Base-by-base conservation (phyloP, 139 green algal species). In the Picochlorum sp. region DNA sequence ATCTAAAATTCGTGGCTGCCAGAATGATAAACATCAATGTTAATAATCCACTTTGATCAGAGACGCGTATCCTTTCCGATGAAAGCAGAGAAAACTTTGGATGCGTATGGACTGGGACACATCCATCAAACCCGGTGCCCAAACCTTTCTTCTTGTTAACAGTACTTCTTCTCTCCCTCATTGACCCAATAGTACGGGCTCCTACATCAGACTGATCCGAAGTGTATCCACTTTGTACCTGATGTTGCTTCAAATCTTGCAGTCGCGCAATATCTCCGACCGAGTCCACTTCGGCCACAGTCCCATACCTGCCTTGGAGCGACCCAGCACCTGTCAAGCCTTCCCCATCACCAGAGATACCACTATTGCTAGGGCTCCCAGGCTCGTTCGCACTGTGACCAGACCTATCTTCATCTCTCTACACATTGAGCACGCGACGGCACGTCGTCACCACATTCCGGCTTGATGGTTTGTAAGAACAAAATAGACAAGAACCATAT, bases 11-110 rank as follows among this genome's bases (percentile, higher is more conserved):
- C 28, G 81, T 78, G 7, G 77, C 65, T 10, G 84, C 50, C 50
- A 95, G 56, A 16, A 94, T 73, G 32, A 95, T 72, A 22, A 80
- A 69, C 39, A 72, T 67, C 8, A 95, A 75, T 49, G 85, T 95
- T 37, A 86, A 45, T 14, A 95, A 29, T 14, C 86, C 59, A 54
- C 55, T 69, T 37, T 74, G 58, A 25, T 75, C 49, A 18, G 69
- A 60, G 12, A 76, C 33, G 49, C 67, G 69, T 30, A 88, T 75
- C 51, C 83, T 72, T 59, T 89, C 79, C 5, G 64, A 75, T 3
- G 75, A 85, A 36, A 94, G 64, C 24, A 83, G 64, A 53, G 50
- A 76, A 44, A 57, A 63, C 2, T 62, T 64, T 0, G 26, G 39
- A 10, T 68, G 49, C 10, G 36, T 74, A 68, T 90, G 76, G 20